Evolutionary conservation across 2,329 filamentous ascomycete genomes (phyloP), one percentile per base, ranked within the genome.

Genomic region (Phyllosticta citrichinensis): DNA sequence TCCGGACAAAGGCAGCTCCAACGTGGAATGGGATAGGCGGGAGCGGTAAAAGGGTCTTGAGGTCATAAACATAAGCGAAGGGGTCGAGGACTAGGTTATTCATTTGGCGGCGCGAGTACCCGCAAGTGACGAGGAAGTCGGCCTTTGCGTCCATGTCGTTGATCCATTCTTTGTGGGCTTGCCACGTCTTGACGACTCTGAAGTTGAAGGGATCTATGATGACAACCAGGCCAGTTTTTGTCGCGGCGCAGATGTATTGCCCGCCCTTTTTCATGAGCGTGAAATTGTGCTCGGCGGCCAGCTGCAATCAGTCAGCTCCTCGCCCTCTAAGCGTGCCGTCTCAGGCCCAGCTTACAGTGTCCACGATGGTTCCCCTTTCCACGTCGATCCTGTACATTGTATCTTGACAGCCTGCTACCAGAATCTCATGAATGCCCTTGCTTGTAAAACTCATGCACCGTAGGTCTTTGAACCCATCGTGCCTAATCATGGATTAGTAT

Each of bases 111-210:
- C 91, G 82, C 1, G 93, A 96, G 75, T 90, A 96, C 40, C 94
- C 94, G 73, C 94, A 99, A 4, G 94, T 97, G 22, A 97, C 88
- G 59, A 99, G 85, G 66, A 94, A 94, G 72, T 97, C 93, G 69
- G 94, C 90, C 70, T 94, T 89, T 9, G 92, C 91, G 76, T 99
- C 94, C 89, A 99, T 97, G 72, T 97, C 93, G 73, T 91, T 96
- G 71, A 99, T 89, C 57, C 86, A 84, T 9, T 90, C 89, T 1
- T 87, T 87, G 70, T 99, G 94, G 0, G 93, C 91, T 71, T 90
- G 90, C 89, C 94, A 99, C 11, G 84, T 85, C 71, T 93, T 95
- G 66, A 94, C 80, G 5, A 96, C 81, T 52, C 84, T 82, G 69
- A 96, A 89, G 61, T 82, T 89, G 60, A 84, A 79, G 1, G 92